Conservation (phyloP, 441 rosid species). For the Mallotus japonicus region DNA sequence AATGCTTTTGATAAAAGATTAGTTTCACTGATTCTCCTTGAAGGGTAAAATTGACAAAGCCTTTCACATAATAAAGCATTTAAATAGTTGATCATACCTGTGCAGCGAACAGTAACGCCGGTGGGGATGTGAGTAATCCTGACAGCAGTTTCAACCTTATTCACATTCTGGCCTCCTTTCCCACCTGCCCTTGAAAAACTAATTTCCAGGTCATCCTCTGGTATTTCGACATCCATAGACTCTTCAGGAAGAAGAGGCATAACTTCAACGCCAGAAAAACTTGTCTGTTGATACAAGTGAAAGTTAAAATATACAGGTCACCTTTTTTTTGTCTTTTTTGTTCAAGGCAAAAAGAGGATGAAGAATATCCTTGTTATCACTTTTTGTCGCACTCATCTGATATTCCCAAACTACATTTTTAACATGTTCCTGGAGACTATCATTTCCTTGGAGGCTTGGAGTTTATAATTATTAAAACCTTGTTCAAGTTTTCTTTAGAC, state of each 20-base stretch:
- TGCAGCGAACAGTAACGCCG: slow-evolving; percentile 82
- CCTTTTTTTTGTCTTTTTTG: neutral
- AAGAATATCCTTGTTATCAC: too few relatives aligned
- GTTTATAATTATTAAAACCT: neutral
- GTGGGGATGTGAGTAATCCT: slow-evolving; percentile 88
- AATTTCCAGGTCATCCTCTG: slow-evolving; percentile 87
- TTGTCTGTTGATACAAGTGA: slow-evolving; percentile 50
- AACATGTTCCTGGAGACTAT: neutral
- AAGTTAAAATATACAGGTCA: slow-evolving; percentile 18
- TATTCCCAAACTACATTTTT: too few relatives aligned
- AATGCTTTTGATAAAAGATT: neutral
- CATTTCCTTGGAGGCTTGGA: neutral
- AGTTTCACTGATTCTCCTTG: neutral
- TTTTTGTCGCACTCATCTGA: too few relatives aligned
- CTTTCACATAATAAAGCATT: neutral
- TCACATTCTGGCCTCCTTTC: slow-evolving; percentile 95
- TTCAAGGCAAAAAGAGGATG: neutral
- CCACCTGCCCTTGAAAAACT: slow-evolving; percentile 95
- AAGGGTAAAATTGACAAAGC: neutral
- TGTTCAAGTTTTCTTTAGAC: too few relatives aligned
- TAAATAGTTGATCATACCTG: slow-evolving; percentile 42
- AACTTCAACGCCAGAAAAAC: slow-evolving; percentile 96
- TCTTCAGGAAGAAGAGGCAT: slow-evolving; percentile 98
- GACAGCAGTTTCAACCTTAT: slow-evolving; percentile 94
- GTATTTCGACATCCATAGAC: slow-evolving; percentile 63